Base-by-base conservation (phyloP, 2,329 filamentous ascomycete species). In the Talaromyces atroroseus region DNA sequence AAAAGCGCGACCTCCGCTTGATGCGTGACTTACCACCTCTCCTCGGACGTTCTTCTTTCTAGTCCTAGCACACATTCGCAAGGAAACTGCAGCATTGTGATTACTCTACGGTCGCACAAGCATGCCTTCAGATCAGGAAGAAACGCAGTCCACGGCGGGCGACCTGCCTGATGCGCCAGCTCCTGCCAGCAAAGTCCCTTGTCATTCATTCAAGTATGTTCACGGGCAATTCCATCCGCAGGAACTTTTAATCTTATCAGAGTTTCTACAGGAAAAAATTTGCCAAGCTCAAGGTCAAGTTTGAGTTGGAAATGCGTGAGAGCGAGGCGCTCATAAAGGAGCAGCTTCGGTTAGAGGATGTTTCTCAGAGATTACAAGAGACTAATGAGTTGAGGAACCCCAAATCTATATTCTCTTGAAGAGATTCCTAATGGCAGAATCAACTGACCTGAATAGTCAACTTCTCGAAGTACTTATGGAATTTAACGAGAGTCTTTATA, bases 391-490 rank as follows among this genome's bases (percentile, higher is more conserved):
- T 42, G 81, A 66, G 86, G 73, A 14, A 50, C n/a, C 32, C 50
- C 11, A 65, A 47, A 8, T 29, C n/a, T 6, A 1, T 44, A 14
- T 44, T 12, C 11, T 2, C 6, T 44, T 42, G n/a, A 16, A 38
- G 11, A n/a, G 11, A 18, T 20, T 24, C 7, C 21, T 21, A 29
- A 24, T 16, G 11, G 44, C 10, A 29, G 14, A 52, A 26, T 40
- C 45, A 16, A 52, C 16, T 40, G 6, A 2, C 10, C 11, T 36
- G 16, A 20, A 50, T 38, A 96, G 92, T 72, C 91, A 92, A 71
- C 76, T 97, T 34, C 83, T 96, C 54, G 92, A 97, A 65, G 77
- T 96, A 11, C 83, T 97, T 34, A 80, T 95, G 60, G 92, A 96
- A 67, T 82, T 96, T 75, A 99, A 99, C 75, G 85, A 89, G 52